These are phyloP conservation scores for Sphagnum tenellum DNA, from an alignment of 225 moss, liverwort and hornwort genomes.

Conservation along the genomic window DNA sequence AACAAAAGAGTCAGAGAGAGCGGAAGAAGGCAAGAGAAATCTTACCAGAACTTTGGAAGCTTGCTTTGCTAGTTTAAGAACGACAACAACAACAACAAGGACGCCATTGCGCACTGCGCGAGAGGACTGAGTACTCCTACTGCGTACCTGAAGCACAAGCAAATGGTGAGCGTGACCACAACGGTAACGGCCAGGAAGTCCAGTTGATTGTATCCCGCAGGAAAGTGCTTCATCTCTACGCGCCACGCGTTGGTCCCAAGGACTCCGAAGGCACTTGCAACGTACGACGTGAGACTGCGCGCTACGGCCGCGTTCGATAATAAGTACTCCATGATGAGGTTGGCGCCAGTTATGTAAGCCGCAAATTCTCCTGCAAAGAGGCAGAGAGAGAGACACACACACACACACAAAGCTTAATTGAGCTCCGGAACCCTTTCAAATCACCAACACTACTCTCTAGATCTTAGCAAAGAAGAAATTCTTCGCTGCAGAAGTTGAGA, in stretches of 20 bases:
- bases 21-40: too few relatives aligned
- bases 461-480: too few relatives aligned
- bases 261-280: constrained; percentile 46
- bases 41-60: too few relatives aligned
- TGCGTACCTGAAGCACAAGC: constrained; percentile 59
- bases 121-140: background rate
- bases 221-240: constrained; percentile 33
- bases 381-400: background rate
- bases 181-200: constrained; percentile 67
- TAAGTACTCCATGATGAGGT: constrained; percentile 89
- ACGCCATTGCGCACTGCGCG: background rate
- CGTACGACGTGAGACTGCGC: constrained; percentile 80
- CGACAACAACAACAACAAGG: too few relatives aligned
- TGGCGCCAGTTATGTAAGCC: constrained; percentile 88
- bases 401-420: too few relatives aligned
- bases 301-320: constrained; percentile 93
- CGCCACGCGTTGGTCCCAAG: constrained; percentile 64
- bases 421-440: too few relatives aligned
- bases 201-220: constrained; percentile 47
- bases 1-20: background rate
- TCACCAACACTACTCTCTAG: too few relatives aligned
- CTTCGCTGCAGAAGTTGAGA: background rate
- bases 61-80: too few relatives aligned
- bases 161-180: constrained; percentile 52
- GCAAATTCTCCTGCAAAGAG: constrained; percentile 65